Evolutionary conservation across 495 filamentous ascomycete genomes (phyloP).

Genomic region (Thermothielavioides terrestris): DNA sequence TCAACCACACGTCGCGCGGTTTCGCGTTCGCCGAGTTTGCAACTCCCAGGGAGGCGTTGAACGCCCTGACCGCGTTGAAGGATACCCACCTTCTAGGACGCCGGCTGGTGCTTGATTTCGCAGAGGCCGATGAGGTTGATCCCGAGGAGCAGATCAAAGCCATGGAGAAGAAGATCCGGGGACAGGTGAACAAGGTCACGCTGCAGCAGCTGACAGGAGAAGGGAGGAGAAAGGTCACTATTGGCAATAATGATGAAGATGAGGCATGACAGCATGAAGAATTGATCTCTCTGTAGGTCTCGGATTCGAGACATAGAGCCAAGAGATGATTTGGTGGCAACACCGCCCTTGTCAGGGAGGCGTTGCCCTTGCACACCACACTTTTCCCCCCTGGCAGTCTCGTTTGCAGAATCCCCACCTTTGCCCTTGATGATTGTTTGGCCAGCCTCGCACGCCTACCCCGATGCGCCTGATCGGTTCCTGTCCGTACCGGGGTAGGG

Average conservation of each 20-base stretch:
- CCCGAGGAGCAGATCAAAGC: constrained; percentile 91
- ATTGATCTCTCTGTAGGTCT: constrained; percentile 16
- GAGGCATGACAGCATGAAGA: constrained; percentile 28
- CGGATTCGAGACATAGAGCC: neutral
- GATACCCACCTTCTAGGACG: constrained; percentile 91
- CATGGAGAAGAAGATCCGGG: constrained; percentile 89
- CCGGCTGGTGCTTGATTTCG: constrained; percentile 82
- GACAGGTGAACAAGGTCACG: constrained; percentile 79
- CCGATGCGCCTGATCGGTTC: constrained; percentile 14
- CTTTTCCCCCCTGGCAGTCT: constrained; percentile 4
- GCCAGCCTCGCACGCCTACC: neutral
- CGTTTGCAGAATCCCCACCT: constrained; percentile 13
- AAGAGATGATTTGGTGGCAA: constrained; percentile 17
- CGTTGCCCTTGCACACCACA: neutral
- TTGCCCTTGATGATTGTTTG: constrained; percentile 12
- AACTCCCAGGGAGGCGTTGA: constrained; percentile 84
- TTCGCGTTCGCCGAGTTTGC: constrained; percentile 97
- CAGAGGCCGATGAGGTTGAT: constrained; percentile 73
- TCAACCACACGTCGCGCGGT: constrained; percentile 75
- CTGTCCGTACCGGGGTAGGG: constrained; percentile 13
- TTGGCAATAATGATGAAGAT: constrained; percentile 64
- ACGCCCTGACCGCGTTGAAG: constrained; percentile 80
- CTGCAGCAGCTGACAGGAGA: constrained; percentile 74
- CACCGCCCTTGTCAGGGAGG: constrained; percentile 19
- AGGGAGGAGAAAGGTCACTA: constrained; percentile 79